Evolutionary conservation across 192 early-diverging fungal genomes (phyloP), one percentile per base, ranked within the genome.

Genomic region (Coemansia sp.): DNA sequence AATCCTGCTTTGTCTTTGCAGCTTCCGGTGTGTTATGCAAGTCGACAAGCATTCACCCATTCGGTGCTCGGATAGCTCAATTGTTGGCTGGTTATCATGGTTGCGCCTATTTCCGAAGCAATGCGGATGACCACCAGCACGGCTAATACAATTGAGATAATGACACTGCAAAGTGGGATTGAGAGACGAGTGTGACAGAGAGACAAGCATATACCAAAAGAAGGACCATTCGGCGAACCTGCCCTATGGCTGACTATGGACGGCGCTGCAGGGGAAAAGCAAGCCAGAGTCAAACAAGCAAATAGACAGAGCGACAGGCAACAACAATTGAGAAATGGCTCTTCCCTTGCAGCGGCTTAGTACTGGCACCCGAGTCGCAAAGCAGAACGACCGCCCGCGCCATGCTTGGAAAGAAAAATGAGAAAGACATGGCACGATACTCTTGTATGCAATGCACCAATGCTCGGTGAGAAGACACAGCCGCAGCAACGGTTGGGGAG

Each of bases 141-240:
- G 32, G 15, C 35, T 37, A 57, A 57, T 49, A 19, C 55, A 57
- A 57, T 57, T 3, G 35, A 37, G 21, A 57, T 57, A 37, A 57
- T 57, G 27, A 25, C 55, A 37, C 37, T 57, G 19, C 55, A 38
- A 57, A 57, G 29, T 37, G 55, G 29, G 55, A 57, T 57, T 37
- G 35, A 37, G 55, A 38, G 55, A 8, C 55, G 35, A 57, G 12
- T 38, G 29, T 37, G 32, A 22, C 55, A 38, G 55, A 37, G 15
- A 19, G 15, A 57, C 55, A 57, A 57, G 29, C 55, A 10, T 17
- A 57, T 57, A 57, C 55, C 55, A 59, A 59, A 43, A 24, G 41
- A 11, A 25, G 39, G 38, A 59, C 38, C 57, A 59, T 59, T 43
- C 57, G 21, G 39, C 21, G 41, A 39, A 59, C 57, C 57, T 59